These are phyloP conservation scores for Zygotorulaspora chibaensis DNA, from an alignment of 805 yeast genomes.

Conservation along the genomic window DNA sequence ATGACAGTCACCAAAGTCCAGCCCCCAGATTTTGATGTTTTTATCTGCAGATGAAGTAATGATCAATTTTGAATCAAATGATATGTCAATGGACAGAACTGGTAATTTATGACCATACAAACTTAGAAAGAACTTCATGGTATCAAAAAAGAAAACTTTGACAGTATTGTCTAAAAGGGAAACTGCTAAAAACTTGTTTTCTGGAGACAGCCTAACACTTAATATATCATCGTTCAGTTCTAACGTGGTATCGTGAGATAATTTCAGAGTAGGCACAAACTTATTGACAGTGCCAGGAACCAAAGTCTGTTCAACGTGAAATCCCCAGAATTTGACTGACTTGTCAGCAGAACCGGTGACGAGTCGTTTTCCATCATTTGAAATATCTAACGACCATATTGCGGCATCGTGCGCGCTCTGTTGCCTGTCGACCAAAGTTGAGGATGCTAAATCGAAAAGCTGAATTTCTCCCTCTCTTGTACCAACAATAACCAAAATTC, in stretches of 20 bases:
- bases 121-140: conserved; percentile 81
- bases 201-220: conserved; percentile 75
- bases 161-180: conserved; percentile 92
- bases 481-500: conserved; percentile 79
- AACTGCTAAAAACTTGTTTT: conserved; percentile 69
- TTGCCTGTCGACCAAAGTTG: conserved; percentile 63
- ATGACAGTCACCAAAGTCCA: conserved; percentile 98
- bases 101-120: conserved; percentile 96
- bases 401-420: conserved; percentile 77
- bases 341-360: conserved; percentile 96
- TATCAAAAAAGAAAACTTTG: conserved; percentile 83
- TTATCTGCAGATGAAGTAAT: conserved; percentile 96
- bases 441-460: conserved; percentile 79
- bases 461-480: conserved; percentile 83
- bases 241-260: conserved; percentile 73
- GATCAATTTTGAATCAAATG: conserved; percentile 80
- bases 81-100: conserved; percentile 86
- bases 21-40: conserved; percentile 96
- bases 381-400: conserved; percentile 85
- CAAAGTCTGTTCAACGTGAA: conserved; percentile 59
- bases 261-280: conserved; percentile 48
- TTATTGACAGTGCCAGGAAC: conserved; percentile 63
- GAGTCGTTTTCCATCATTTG: conserved; percentile 77
- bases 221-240: conserved; percentile 85
- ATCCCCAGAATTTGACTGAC: conserved; percentile 82